Conservation (phyloP, 139 green algal genomes). For the Ostreobium quekettii region DNA sequence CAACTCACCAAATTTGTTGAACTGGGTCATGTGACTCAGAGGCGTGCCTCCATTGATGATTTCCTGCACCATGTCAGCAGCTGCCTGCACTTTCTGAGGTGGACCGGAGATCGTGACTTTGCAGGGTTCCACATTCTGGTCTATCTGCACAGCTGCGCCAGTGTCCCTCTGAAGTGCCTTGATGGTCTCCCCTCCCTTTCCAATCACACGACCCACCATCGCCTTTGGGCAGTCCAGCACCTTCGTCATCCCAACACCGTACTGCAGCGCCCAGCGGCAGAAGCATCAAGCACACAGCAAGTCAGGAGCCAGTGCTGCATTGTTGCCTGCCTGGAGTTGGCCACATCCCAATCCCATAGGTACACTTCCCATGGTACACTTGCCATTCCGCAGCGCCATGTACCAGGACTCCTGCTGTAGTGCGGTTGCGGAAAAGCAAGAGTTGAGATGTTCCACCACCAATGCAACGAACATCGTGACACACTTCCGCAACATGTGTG, state of each 20-base stretch:
- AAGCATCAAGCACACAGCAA: too few relatives aligned
- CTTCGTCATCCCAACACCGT: slow-evolving; percentile 44
- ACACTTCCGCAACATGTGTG: background rate
- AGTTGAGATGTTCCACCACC: too few relatives aligned
- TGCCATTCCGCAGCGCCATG: too few relatives aligned
- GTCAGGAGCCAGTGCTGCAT: too few relatives aligned
- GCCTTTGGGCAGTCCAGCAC: slow-evolving; percentile 76
- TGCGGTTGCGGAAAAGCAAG: too few relatives aligned
- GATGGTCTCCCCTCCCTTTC: slow-evolving; percentile 89
- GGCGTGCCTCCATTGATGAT: slow-evolving; percentile 45
- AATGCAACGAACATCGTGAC: background rate
- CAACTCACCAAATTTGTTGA: slow-evolving; percentile 10
- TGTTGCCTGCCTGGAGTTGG: too few relatives aligned
- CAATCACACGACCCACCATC: slow-evolving; percentile 88
- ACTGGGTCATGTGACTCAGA: slow-evolving; percentile 9
- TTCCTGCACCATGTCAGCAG: slow-evolving; percentile 38
- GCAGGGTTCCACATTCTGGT: slow-evolving; percentile 72
- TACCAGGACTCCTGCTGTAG: too few relatives aligned
- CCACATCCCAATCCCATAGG: too few relatives aligned
- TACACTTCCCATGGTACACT: too few relatives aligned
- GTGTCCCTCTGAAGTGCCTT: slow-evolving; percentile 81
- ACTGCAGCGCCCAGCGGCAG: too few relatives aligned
- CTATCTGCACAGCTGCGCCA: slow-evolving; percentile 70
- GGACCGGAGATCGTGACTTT: slow-evolving; percentile 75
- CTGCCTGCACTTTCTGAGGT: slow-evolving; percentile 34